These are phyloP conservation scores for Acacia concinna DNA, from an alignment of 331 rosid genomes.

Conservation along the genomic window DNA sequence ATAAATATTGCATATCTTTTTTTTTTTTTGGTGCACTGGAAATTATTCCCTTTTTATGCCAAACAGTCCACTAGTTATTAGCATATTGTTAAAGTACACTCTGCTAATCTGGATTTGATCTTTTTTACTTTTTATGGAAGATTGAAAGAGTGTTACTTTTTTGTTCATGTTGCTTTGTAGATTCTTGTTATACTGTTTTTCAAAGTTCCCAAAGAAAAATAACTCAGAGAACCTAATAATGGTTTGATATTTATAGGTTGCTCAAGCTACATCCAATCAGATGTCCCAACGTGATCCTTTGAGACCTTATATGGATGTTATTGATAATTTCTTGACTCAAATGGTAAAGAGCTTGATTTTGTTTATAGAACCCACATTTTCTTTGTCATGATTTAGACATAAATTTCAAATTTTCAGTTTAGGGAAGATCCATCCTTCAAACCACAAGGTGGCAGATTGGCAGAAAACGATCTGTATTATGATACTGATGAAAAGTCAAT, in stretches of 20 bases:
- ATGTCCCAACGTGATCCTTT: slow-evolving; percentile 90
- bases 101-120: slow-evolving; percentile 2
- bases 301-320: slow-evolving; percentile 85
- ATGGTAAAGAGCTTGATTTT: slow-evolving; percentile 57
- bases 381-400: slow-evolving; percentile 30
- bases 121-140: background rate
- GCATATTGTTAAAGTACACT: background rate
- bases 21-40: background rate
- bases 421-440: slow-evolving; percentile 90
- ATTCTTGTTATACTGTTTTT: slow-evolving; percentile 15
- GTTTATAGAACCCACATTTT: slow-evolving; percentile 14
- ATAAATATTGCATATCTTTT: background rate
- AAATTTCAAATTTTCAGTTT: slow-evolving; percentile 50
- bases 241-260: slow-evolving; percentile 58
- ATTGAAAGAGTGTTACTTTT: background rate
- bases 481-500: slow-evolving; percentile 98
- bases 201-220: background rate
- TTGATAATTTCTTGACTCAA: slow-evolving; percentile 72
- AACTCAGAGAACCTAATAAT: background rate
- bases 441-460: slow-evolving; percentile 88
- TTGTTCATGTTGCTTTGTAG: background rate
- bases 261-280: slow-evolving; percentile 91
- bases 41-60: background rate
- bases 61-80: background rate
- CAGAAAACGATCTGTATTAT: slow-evolving; percentile 86